Evolutionary conservation across 2,329 filamentous ascomycete genomes (phyloP), one percentile per base, ranked within the genome.

Genomic region (Paramyrothecium roridum): DNA sequence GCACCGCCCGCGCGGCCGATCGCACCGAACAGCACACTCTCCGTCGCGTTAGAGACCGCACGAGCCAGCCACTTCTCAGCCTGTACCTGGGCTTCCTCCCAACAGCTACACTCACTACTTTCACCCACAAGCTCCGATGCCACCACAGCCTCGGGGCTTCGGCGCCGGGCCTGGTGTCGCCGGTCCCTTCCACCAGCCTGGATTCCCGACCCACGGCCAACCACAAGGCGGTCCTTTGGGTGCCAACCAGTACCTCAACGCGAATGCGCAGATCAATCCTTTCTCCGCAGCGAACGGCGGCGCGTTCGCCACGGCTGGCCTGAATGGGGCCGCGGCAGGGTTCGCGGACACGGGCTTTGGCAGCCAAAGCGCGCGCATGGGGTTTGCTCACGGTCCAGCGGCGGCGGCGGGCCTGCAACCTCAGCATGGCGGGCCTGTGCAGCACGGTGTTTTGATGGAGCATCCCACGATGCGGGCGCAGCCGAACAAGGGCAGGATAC

Each of bases 301-400:
- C 60, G 72, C 78, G 11, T 80, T 90, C 60, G 82, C 81, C 52
- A 82, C 80, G 51, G 83, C 79, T 59, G 82, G 80, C 55, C 77
- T 80, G 74, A 79, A 77, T 61, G 83, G 74, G 54, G 82, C 75
- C 59, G 83, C 79, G 59, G 82, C 79, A 62, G 82, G 82, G 11
- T 86, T 86, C 59, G 81, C 80, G 51, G 80, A 83, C 56, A 88
- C 89, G 20, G 91, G 91, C 1, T 83, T 96, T 52, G 91, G 87
- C 33, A 93, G 91, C 71, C 91, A 96, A 71, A 91, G 90, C 59
- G 91, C 91, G 57, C 86, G 93, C 67, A 90, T 95, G 82, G 88
- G 91, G 8, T 97, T 97, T 70, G 84, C 88, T 56, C 87, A 93
- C 68, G 71, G 69, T 13, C 69, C 68, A 7, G 63, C 60, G 48